Evolutionary conservation across 2,329 filamentous ascomycete species (phyloP).

Genomic region (Fusarium sp.): DNA sequence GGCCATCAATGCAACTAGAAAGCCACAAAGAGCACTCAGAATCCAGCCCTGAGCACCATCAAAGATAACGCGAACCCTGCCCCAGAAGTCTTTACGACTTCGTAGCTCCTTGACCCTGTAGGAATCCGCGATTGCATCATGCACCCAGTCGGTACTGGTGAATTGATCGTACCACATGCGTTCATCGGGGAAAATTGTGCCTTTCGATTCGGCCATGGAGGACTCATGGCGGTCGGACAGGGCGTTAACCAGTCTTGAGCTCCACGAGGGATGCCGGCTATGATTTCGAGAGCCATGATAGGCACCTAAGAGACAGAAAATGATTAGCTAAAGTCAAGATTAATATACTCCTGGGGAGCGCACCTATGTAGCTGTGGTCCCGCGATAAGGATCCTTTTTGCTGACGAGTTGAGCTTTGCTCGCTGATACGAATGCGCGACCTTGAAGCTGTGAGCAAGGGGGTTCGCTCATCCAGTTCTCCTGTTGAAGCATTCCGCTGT

Average conservation of each 20-base stretch:
- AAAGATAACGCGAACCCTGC: slow-evolving; percentile 78
- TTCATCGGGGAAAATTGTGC: slow-evolving; percentile 77
- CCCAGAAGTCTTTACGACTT: slow-evolving; percentile 82
- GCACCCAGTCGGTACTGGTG: slow-evolving; percentile 97
- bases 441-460: slow-evolving; percentile 53
- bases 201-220: slow-evolving; percentile 68
- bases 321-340: slow-evolving; percentile 11
- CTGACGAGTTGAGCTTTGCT: slow-evolving; percentile 41
- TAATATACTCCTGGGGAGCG: neutral
- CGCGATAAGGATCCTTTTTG: slow-evolving; percentile 43
- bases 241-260: slow-evolving; percentile 69
- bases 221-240: slow-evolving; percentile 67
- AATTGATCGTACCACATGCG: slow-evolving; percentile 99
- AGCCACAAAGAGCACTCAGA: slow-evolving; percentile 87
- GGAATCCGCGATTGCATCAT: slow-evolving; percentile 94
- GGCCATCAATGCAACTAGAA: slow-evolving; percentile 83
- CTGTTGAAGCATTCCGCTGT: slow-evolving; percentile 42
- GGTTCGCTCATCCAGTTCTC: slow-evolving; percentile 55
- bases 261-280: slow-evolving; percentile 67
- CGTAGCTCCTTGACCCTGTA: slow-evolving; percentile 86
- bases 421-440: slow-evolving; percentile 54
- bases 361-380: slow-evolving; percentile 58
- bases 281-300: slow-evolving; percentile 58
- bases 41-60: slow-evolving; percentile 96
- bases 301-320: slow-evolving; percentile 45